Percentiles rank a stretch among this genome's conserved stretches.
These are phyloP conservation scores for Glycine latifolia DNA, from an alignment of 306 rosid genomes.

Conservation along the genomic window DNA sequence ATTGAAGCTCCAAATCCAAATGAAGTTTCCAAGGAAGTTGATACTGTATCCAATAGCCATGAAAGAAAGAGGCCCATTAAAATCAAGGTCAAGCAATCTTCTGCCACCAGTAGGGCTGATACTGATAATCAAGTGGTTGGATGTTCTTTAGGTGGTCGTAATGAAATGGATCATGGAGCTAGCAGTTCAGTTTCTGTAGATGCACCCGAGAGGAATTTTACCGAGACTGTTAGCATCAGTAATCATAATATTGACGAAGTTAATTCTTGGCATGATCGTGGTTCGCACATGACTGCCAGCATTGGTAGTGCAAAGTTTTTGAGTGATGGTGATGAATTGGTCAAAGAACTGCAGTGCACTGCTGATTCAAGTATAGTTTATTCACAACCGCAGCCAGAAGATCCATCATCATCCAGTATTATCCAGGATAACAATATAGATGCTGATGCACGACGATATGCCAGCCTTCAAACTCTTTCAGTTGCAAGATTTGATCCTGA, in stretches of 20 bases:
- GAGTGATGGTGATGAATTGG: constrained; percentile 74
- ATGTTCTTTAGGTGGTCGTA: constrained; percentile 72
- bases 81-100: constrained; percentile 83
- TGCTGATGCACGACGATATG: constrained; percentile 76
- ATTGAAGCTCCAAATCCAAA: constrained; percentile 51
- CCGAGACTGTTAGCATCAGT: constrained; percentile 65
- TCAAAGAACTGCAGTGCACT: constrained; percentile 86
- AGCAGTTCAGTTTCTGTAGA: constrained; percentile 96
- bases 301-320: constrained; percentile 85
- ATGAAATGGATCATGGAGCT: constrained; percentile 70
- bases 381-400: constrained; percentile 61
- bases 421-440: constrained; percentile 77
- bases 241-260: constrained; percentile 81
- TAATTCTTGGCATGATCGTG: constrained; percentile 76
- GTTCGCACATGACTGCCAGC: constrained; percentile 94
- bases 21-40: constrained; percentile 67
- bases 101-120: constrained; percentile 86
- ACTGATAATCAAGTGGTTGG: constrained; percentile 75
- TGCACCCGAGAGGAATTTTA: constrained; percentile 82
- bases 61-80: constrained; percentile 73
- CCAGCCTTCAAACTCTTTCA: constrained; percentile 85
- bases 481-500: constrained; percentile 54
- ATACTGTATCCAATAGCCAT: constrained; percentile 66
- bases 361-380: constrained; percentile 81
- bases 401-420: constrained; percentile 79